Conservation (phyloP, 768 basidiomycete genomes). For the Botryobasidium botryosum region DNA sequence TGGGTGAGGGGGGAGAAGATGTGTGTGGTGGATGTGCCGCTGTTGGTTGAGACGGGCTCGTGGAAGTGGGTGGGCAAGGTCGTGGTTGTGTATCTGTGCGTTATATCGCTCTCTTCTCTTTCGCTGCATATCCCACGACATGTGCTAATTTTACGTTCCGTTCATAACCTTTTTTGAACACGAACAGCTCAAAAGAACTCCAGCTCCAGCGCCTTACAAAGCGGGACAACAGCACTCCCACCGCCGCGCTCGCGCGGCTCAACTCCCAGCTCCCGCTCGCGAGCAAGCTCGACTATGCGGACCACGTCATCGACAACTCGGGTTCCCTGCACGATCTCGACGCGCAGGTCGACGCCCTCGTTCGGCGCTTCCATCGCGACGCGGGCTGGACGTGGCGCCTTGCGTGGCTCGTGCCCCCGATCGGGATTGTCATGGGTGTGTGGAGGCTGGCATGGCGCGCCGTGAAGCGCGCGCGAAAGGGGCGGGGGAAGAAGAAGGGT, state of each 20-base stretch:
- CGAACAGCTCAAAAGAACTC: slow-evolving; percentile 51
- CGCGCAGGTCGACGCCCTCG: slow-evolving; percentile 31
- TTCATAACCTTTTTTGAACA: background rate
- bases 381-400: slow-evolving; percentile 25
- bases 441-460: slow-evolving; percentile 7
- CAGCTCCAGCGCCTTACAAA: slow-evolving; percentile 71
- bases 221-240: slow-evolving; percentile 47
- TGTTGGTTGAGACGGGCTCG: slow-evolving; percentile 76
- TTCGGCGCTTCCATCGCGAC: slow-evolving; percentile 23
- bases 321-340: slow-evolving; percentile 54
- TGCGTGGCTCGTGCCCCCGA: slow-evolving; percentile 33
- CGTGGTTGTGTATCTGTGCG: slow-evolving; percentile 82
- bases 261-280: slow-evolving; percentile 65
- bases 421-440: slow-evolving; percentile 20
- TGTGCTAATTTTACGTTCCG: background rate
- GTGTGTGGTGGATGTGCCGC: slow-evolving; percentile 78
- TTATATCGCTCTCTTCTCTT: background rate
- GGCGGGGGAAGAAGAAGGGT: background rate
- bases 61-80: slow-evolving; percentile 73
- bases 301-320: slow-evolving; percentile 78
- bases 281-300: slow-evolving; percentile 70
- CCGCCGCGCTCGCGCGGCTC: slow-evolving; percentile 59
- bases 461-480: slow-evolving; percentile 4
- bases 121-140: too few species aligned
- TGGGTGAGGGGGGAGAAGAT: slow-evolving; percentile 70